Evolutionary conservation across 306 rosid genomes (phyloP), one percentile per base, ranked within the genome.

Genomic region (Pueraria montana): DNA sequence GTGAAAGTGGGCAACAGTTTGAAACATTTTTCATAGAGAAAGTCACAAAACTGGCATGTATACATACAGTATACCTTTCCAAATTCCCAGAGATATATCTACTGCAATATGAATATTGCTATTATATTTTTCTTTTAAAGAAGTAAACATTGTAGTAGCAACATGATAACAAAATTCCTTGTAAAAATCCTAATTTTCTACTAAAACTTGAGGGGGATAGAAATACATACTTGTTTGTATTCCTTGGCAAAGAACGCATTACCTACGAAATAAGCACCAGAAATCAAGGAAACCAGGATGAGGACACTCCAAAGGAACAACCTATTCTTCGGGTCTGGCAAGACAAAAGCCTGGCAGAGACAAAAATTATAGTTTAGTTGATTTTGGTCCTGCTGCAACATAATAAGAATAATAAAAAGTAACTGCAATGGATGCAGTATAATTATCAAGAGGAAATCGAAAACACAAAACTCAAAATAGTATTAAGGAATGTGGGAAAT

Each of bases 241-340:
- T 89, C 91, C 86, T 90, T 89, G 72, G 89, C 87, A 55, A 85
- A 74, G 74, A 90, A 80, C 12, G 91, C 85, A 77, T 85, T 79
- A 24, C 91, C 89, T 78, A 83, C 80, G 58, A 93, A 86, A 88
- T 88, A 96, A 81, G 90, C 98, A 63, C 90, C 97, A 14, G 87
- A 89, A 71, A 92, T 67, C 74, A 96, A 83, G 18, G 93, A 85
- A 65, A 89, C 23, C 3, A 89, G 70, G 38, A 90, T 23, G 50
- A 93, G 81, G 69, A 87, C 78, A 74, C 88, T 84, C 84, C 87
- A 92, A 84, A 92, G 87, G 81, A 84, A 84, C 14, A 90, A 79
- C 86, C 94, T 88, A 61, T 76, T 84, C 91, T 92, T 95, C 6
- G 86, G 86, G 63, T 91, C 94, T 1, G 91, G 86, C 74, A 74